Conservation (phyloP, 768 basidiomycete species). For the Imleria badia region DNA sequence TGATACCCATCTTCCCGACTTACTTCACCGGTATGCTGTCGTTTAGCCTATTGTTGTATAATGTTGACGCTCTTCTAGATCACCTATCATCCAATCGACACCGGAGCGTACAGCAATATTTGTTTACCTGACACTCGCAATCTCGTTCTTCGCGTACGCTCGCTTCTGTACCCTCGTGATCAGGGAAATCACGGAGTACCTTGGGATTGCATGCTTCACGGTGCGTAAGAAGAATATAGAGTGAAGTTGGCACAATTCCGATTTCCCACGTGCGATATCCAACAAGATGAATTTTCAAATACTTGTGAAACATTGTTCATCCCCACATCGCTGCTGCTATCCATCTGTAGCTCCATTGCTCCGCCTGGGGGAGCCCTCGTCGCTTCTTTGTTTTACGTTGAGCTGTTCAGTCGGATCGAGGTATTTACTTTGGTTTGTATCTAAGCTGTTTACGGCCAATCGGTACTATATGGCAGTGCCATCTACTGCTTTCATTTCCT, state of each 20-base stretch:
- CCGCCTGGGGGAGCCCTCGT: too few species aligned
- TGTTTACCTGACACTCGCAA: conserved; percentile 64
- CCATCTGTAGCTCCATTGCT: too few species aligned
- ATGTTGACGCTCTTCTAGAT: conserved; percentile 34
- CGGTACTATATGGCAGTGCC: too few species aligned
- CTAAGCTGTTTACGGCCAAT: too few species aligned
- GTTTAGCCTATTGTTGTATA: conserved; percentile 1
- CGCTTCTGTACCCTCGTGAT: conserved; percentile 85
- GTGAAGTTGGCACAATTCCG: conserved; percentile 55
- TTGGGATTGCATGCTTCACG: conserved; percentile 94
- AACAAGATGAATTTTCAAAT: conserved; percentile 26
- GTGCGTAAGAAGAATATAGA: conserved; percentile 79
- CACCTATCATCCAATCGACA: conserved; percentile 75
- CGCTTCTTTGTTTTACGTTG: too few species aligned
- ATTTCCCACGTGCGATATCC: conserved; percentile 31
- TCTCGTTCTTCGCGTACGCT: conserved; percentile 70
- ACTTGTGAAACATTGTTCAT: conserved; percentile 8
- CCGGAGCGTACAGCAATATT: conserved; percentile 62
- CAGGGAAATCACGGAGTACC: conserved; percentile 81
- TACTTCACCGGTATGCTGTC: conserved; percentile 62
- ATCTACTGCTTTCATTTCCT: too few species aligned
- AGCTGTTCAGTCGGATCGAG: too few species aligned
- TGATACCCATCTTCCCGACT: conserved; percentile 76
- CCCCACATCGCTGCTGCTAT: too few species aligned
- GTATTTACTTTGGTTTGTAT: too few species aligned